phyloP scores from a whole-genome alignment of 1,284 basidiomycete species.

The Trametes hirsuta region DNA sequence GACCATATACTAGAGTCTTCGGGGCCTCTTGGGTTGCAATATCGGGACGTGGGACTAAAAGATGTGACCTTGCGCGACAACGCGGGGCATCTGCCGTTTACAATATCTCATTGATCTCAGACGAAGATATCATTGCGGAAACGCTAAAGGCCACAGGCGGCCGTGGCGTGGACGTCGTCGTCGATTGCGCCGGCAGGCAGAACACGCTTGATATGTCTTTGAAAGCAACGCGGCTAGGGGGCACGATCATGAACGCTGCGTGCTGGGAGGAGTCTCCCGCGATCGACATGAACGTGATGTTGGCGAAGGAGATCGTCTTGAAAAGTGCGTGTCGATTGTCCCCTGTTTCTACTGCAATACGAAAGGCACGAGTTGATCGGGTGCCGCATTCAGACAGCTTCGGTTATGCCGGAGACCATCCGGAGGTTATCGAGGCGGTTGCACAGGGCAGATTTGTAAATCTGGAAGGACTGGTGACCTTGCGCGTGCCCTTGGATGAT shows the following conservation, averaged over 20 bases:
- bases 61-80: conserved; percentile 31
- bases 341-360: background rate
- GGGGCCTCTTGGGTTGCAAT: conserved; percentile 32
- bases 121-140: conserved; percentile 23
- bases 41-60: conserved; percentile 34
- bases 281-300: conserved; percentile 32
- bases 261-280: conserved; percentile 32
- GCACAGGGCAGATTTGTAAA: conserved; percentile 31
- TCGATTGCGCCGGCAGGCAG: conserved; percentile 39
- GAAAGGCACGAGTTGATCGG: background rate
- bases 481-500: conserved; percentile 35
- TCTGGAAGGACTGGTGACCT: conserved; percentile 35
- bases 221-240: conserved; percentile 30
- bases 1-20: conserved; percentile 6
- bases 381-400: background rate
- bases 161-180: conserved; percentile 36
- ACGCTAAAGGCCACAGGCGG: conserved; percentile 28
- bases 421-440: conserved; percentile 33
- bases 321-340: conserved; percentile 18
- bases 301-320: conserved; percentile 34
- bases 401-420: conserved; percentile 33
- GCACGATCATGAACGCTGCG: conserved; percentile 35
- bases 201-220: conserved; percentile 32
- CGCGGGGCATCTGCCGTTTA: conserved; percentile 33
- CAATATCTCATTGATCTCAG: conserved; percentile 19